Base-by-base conservation (phyloP, 176 grass and related monocot genomes). In the Carex scoparia region DNA sequence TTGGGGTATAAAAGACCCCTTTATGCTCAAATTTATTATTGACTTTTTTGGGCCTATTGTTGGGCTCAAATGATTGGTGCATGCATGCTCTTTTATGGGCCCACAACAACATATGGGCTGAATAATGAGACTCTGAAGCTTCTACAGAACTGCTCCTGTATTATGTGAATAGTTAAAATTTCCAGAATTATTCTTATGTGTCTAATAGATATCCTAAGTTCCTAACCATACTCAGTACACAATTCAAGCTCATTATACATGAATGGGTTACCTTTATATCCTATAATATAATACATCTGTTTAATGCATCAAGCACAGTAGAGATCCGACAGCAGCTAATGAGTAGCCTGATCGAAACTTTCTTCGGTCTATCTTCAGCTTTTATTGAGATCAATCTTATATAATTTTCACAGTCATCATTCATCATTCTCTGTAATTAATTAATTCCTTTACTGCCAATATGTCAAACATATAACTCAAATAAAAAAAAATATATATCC, bases 361-460 rank as follows among this genome's bases (percentile, higher is more conserved):
- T 15, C 28, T 68, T 68, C 11, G 1, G 31, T 68, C 9, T 37
- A 64, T 68, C 65, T 68, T 68, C 12, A 33, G 13, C 3, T 16
- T 14, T 35, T 11, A 65, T 83, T 55, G 27, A 49, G 18, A 11
- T 68, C 61, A 46, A 67, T 80, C 77, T 19, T 80, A 58, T 15
- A 83, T 54, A 30, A 82, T 68, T 83, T 49, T 68, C 19, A 32
- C 12, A 8, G 49, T 23, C 23, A 23, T 23, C 23, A 23, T 23
- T 57, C 15, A 78, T 78, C 23, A 32, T 77, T 83, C 58, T 51
- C 60, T 83, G 13, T 66, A 33, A 11, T 83, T 27, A 68, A n/a
- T 83, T 27, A 68, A n/a, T 40, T 31, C 10, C 19, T 63, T 35
- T 48, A 46, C 18, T 65, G 38, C 6, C 38, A 23, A 48, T 48